Conservation (phyloP, 257 asterid species). For the Penstemon davidsonii region DNA sequence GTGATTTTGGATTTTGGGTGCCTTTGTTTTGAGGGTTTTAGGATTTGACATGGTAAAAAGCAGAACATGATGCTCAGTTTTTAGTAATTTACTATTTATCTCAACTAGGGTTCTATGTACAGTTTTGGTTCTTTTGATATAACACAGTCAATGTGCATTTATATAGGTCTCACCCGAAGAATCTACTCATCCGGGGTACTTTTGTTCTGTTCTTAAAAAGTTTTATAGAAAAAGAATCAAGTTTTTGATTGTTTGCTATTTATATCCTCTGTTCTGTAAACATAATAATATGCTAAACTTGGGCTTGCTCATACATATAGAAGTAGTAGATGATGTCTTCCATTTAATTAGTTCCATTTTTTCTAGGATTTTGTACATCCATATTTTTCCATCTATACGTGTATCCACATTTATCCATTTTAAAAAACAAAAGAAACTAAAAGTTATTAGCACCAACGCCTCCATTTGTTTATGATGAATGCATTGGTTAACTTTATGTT, state of each 20-base stretch:
- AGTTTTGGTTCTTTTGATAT: slow-evolving; percentile 6
- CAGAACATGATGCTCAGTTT: neutral
- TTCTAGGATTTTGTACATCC: neutral
- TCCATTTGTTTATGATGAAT: slow-evolving; percentile 6
- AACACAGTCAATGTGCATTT: neutral
- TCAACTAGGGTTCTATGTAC: neutral
- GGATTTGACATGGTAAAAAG: neutral
- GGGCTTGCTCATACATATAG: neutral
- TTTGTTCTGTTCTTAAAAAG: neutral
- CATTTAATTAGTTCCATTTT: neutral
- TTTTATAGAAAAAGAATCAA: neutral
- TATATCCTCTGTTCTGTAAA: neutral
- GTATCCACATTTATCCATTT: neutral
- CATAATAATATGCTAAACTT: neutral
- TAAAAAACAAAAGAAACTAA: neutral
- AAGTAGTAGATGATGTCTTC: neutral
- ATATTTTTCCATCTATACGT: slow-evolving; percentile 4
- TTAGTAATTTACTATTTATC: neutral
- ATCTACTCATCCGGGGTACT: neutral
- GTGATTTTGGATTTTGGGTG: neutral
- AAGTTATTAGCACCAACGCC: neutral
- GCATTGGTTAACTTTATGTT: slow-evolving; percentile 14
- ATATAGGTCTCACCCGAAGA: slow-evolving; percentile 5
- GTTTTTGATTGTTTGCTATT: slow-evolving; percentile 8
- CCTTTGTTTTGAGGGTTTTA: neutral